Base-by-base conservation (phyloP, 495 filamentous ascomycete genomes). In the Acidomyces sp. region DNA sequence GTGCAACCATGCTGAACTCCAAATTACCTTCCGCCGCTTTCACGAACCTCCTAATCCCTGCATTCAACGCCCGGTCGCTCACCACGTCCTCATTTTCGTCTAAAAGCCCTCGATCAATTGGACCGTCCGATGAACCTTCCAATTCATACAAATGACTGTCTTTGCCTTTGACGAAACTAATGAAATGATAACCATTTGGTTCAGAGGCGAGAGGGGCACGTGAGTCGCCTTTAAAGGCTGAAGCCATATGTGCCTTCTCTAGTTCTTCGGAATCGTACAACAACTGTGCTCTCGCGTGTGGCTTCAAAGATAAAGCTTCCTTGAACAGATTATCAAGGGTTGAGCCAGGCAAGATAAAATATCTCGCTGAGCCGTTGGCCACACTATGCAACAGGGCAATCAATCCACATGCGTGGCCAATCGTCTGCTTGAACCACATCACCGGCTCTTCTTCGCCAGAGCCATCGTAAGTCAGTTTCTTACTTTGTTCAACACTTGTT, bases 371-470 rank as follows among this genome's bases (percentile, higher is more conserved):
- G 18, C 74, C 77, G 58, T 90, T 90, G 12, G 63, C 53, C 3
- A 81, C 65, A 39, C 76, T 74, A 62, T 93, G 85, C 17, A 93
- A 60, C 2, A 93, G 62, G 0, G 78, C 85, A 60, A 90, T 86
- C 34, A 84, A 69, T 1, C 86, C 87, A 61, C 87, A 95, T 2
- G 84, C 79, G 58, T 93, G 75, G 34, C 75, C 68, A 56, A 95
- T 95, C 0, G 84, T 93, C 51, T 95, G 86, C 53, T 81, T 79
- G 65, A 84, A 93, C 86, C 86, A 93, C 36, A 86, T 69, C 2
- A 82, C 77, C 0, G 77, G 78, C 39, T 78, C 74, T 0, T 43
- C 4, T 35, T 68, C 57, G 0, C 73, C 74, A 15, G 46, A 55
- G 40, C 69, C 69, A 0, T 54, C 55, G 57, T 77, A 77, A 5